These are phyloP conservation scores for Fusarium sp. DNA, from an alignment of 2,329 filamentous ascomycete species.

Conservation along the genomic window DNA sequence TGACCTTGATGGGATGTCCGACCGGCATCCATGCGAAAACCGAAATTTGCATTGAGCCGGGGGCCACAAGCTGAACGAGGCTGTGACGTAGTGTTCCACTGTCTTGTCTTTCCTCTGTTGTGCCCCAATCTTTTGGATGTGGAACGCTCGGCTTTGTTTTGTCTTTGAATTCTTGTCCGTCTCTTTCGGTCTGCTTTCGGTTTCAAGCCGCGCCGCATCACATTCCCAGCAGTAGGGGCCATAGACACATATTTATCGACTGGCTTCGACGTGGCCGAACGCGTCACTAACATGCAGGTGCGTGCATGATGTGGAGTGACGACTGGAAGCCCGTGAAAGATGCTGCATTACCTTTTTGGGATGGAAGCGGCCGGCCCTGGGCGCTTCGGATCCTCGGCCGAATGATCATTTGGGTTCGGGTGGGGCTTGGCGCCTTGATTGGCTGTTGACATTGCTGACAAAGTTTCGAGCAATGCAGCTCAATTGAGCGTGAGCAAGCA, in stretches of 20 bases:
- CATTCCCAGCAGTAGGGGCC: background rate
- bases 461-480: background rate
- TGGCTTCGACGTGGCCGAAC: background rate
- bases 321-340: background rate
- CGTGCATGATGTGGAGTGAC: background rate
- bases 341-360: background rate
- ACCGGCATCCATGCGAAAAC: background rate
- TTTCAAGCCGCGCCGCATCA: background rate
- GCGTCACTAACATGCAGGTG: background rate
- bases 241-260: background rate
- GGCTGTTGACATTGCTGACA: background rate
- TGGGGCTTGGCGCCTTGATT: background rate
- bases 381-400: background rate
- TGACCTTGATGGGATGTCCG: background rate
- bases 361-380: background rate
- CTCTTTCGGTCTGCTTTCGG: background rate
- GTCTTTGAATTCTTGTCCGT: background rate
- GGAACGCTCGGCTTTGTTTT: background rate
- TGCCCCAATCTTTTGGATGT: background rate
- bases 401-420: background rate
- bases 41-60: background rate
- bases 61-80: slow-evolving; percentile 1
- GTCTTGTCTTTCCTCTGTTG: background rate
- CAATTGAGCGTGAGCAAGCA: background rate
- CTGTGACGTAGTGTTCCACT: slow-evolving; percentile 24